phyloP scores from a whole-genome alignment of 495 filamentous ascomycete genomes.

The Penicillium coffeae region DNA sequence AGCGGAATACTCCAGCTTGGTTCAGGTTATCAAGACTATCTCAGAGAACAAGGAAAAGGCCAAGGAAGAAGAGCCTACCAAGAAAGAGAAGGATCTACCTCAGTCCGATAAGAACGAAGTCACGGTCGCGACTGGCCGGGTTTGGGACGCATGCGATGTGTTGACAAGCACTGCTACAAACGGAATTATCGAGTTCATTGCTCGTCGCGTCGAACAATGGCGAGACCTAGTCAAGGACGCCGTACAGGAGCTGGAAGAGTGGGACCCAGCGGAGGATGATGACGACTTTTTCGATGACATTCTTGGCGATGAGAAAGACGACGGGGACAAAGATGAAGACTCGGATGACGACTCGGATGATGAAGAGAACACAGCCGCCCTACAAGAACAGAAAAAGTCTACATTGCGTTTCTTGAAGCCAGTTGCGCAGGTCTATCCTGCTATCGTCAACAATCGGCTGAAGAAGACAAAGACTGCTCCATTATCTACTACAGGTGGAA shows the following conservation, averaged over 20 bases:
- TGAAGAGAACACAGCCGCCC: conserved; percentile 24
- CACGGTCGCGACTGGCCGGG: conserved; percentile 42
- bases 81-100: conserved; percentile 23
- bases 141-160: conserved; percentile 68
- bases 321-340: conserved; percentile 42
- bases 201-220: conserved; percentile 60
- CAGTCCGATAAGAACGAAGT: conserved; percentile 37
- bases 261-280: conserved; percentile 65
- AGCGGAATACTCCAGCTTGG: conserved; percentile 35
- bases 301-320: conserved; percentile 33
- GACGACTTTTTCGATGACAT: conserved; percentile 50
- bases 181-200: conserved; percentile 60
- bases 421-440: conserved; percentile 39
- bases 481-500: conserved; percentile 5
- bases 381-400: conserved; percentile 36
- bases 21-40: conserved; percentile 31
- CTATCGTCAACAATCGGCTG: conserved; percentile 34
- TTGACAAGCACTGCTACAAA: conserved; percentile 56
- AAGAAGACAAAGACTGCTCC: conserved; percentile 24
- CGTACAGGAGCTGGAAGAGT: conserved; percentile 77
- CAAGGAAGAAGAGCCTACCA: conserved; percentile 18
- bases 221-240: conserved; percentile 74
- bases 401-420: conserved; percentile 40
- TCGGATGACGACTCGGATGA: conserved; percentile 20
- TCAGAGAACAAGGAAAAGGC: conserved; percentile 20